Evolutionary conservation across 2,329 filamentous ascomycete genomes (phyloP), one percentile per base, ranked within the genome.

Genomic region (Diplodia intermedia): DNA sequence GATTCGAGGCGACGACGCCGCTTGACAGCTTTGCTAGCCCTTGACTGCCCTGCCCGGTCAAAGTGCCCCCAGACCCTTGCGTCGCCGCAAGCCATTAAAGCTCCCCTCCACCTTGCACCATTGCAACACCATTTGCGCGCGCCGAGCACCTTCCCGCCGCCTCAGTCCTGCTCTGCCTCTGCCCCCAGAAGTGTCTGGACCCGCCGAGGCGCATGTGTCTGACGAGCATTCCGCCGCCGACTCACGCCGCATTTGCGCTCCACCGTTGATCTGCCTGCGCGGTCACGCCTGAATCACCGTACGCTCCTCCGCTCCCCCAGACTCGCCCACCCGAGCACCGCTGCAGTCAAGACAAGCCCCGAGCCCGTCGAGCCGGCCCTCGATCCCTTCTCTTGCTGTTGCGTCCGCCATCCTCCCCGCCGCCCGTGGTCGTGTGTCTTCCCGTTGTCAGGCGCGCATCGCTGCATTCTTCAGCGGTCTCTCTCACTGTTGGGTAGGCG

Each of bases 361-460:
- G 43, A 7, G 36, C 50, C 62, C 29, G 23, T 20, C 29, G 62
- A 65, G 62, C 40, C 50, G 14, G 14, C 12, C 50, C 43, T 56
- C 14, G 50, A 20, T 26, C 50, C 36, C 23, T 55, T 66, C 29
- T 29, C 60, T 33, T 55, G 36, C 50, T 47, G 9, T 20, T 15
- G 43, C 47, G 14, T 26, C 61, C 12, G 29, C n/a, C 33, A 23
- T 65, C 52, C 40, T 29, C n/a, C 26, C 11, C 50, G 14, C 23
- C 18, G 31, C 36, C 15, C 20, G 40, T 49, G 49, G 61, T 33
- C n/a, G 54, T 66, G 62, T 66, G 50, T 56, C 50, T 62, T 53
- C 18, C 66, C 56, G 66, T 68, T 62, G 66, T 68, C 66, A 61
- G 66, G 66, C 54, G 55, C 56, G 66, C 66, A 52, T 60, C 52